Evolutionary conservation across 441 rosid species (phyloP).

Genomic region (Eutrema salsugineum): DNA sequence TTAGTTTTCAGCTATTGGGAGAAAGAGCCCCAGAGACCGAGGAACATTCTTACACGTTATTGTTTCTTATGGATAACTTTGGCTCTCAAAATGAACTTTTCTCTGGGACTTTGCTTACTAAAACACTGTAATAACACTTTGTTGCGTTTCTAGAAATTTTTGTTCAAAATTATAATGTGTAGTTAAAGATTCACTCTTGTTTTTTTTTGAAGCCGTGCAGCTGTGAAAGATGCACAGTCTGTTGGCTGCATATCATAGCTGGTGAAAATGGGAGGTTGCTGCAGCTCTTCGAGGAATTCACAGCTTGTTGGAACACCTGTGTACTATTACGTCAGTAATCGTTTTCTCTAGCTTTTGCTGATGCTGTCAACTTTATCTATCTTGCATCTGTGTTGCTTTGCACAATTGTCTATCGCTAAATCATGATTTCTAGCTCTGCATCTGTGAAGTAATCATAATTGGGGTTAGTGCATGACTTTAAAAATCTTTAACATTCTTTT

Average conservation of each 20-base stretch:
- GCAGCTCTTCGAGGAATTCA: conserved; percentile 70
- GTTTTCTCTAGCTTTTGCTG: neutral
- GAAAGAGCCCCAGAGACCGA: neutral
- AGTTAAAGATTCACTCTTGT: neutral
- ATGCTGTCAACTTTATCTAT: neutral
- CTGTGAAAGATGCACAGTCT: neutral
- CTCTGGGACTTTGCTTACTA: neutral
- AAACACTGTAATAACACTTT: neutral
- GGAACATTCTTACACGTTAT: neutral
- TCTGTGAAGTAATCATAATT: neutral
- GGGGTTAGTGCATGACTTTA: neutral
- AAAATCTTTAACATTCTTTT: neutral
- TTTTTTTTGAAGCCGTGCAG: neutral
- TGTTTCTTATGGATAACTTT: neutral
- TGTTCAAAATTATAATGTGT: neutral
- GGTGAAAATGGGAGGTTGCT: conserved; percentile 80
- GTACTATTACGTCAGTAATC: conserved; percentile 65
- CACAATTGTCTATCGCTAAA: neutral
- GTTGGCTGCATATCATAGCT: neutral
- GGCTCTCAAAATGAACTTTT: neutral
- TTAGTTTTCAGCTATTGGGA: neutral
- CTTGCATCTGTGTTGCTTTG: neutral
- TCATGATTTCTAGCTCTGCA: neutral
- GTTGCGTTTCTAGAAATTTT: neutral
- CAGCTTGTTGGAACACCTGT: conserved; percentile 76